These are phyloP conservation scores for Pseudoperonospora humuli DNA, from an alignment of 352 stramenopile genomes.

Conservation along the genomic window DNA sequence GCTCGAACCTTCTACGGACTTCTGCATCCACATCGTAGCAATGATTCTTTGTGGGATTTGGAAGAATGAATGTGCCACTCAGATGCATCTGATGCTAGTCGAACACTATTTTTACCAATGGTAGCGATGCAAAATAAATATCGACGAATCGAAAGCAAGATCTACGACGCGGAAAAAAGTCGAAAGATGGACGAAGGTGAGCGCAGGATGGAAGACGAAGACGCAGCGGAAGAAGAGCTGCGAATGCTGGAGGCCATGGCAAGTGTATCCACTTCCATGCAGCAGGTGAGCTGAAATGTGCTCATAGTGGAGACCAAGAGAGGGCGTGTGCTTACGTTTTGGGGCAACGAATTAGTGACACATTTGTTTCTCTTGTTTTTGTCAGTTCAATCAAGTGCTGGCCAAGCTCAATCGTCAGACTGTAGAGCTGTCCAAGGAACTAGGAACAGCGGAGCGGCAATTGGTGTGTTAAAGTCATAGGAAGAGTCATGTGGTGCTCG, in stretches of 20 bases:
- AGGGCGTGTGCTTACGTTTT: background rate
- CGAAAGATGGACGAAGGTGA: conserved; percentile 19
- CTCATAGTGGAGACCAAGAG: background rate
- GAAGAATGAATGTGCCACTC: too few relatives aligned
- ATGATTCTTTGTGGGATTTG: conserved; percentile 16
- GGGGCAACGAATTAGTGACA: background rate
- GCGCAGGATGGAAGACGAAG: conserved; percentile 19
- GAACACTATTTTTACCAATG: conserved; percentile 6
- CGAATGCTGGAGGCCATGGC: conserved; percentile 40
- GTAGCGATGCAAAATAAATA: background rate
- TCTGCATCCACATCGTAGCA: conserved; percentile 51
- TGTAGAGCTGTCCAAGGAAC: conserved; percentile 37
- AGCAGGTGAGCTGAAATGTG: conserved; percentile 25
- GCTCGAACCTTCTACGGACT: conserved; percentile 38
- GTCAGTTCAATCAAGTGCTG: conserved; percentile 45
- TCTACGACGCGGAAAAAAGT: background rate
- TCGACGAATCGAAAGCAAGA: conserved; percentile 4
- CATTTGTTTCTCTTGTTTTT: conserved; percentile 1
- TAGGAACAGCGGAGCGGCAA: conserved; percentile 39
- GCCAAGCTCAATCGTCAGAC: conserved; percentile 38
- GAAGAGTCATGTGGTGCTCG: too few relatives aligned
- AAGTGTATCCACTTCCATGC: conserved; percentile 30
- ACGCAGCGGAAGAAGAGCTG: conserved; percentile 39
- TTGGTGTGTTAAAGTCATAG: conserved; percentile 30
- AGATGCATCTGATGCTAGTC: too few relatives aligned